Conservation (phyloP, 2,329 filamentous ascomycete genomes). For the Cryphonectria carpinicola region DNA sequence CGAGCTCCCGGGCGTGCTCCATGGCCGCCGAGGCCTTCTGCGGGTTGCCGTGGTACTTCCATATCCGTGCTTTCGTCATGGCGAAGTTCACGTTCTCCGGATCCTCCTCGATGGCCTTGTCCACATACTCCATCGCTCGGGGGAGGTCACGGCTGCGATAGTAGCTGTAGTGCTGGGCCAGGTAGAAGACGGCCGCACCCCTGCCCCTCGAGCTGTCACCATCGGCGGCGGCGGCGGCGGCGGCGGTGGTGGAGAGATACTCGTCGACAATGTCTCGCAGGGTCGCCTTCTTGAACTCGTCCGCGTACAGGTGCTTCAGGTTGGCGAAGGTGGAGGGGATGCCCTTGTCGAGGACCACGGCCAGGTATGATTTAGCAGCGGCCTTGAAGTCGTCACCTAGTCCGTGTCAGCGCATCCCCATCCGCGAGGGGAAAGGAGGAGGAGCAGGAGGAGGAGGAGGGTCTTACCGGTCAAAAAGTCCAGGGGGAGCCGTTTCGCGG, state of each 20-base stretch:
- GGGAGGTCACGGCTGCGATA: constrained; percentile 79
- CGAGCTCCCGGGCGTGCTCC: constrained; percentile 83
- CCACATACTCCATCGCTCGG: constrained; percentile 81
- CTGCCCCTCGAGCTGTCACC: constrained; percentile 64
- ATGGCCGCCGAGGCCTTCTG: constrained; percentile 83
- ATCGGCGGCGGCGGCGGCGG: constrained; percentile 38
- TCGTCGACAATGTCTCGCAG: constrained; percentile 77
- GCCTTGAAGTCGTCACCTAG: constrained; percentile 77
- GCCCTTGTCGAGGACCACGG: constrained; percentile 85
- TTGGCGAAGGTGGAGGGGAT: constrained; percentile 97
- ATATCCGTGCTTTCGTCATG: constrained; percentile 94
- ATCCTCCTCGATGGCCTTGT: constrained; percentile 79
- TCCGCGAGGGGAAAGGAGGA: neutral
- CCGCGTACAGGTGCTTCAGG: constrained; percentile 87
- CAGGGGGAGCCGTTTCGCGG: constrained; percentile 81
- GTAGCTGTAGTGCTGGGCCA: constrained; percentile 97
- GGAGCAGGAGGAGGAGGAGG: neutral
- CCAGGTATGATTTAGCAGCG: constrained; percentile 78
- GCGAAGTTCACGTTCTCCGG: constrained; percentile 86
- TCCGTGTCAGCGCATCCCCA: constrained; percentile 27
- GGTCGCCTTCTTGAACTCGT: constrained; percentile 75
- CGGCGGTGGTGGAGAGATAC: constrained; percentile 64
- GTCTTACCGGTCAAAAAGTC: constrained; percentile 77
- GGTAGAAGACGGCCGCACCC: constrained; percentile 84
- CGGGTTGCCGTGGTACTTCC: constrained; percentile 84